Base-by-base conservation (phyloP, 169 alveolate species). In the Plasmodium malariae region DNA sequence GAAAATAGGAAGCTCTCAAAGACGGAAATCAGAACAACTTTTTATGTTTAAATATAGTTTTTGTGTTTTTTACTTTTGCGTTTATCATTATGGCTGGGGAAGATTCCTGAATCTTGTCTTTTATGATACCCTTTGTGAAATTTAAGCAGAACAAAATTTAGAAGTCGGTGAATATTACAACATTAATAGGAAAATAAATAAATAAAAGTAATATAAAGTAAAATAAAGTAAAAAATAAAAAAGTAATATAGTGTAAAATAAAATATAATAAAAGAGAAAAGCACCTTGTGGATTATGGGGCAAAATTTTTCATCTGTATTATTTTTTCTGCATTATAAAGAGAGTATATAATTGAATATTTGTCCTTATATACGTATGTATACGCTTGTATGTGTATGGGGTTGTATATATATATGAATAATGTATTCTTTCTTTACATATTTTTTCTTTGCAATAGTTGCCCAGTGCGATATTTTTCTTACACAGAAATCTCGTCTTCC, bases 71-170 rank as follows among this genome's bases (percentile, higher is more conserved):
- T 88, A 94, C 97, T 67, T 88, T 93, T 24, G 98, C 96, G 59
- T 95, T 95, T 19, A 95, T 76, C n/a, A 95, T 88, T 19, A 95
- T 92, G 30, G 96, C 97, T 9, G 98, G 98, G n/a, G 97, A 83
- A 34, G 97, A 96, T 51, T 95, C 97, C 60, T 91, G 93, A 12
- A 89, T 90, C 21, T 93, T 88, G 54, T 95, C 95, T 43, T 85
- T 95, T 93, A 89, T 88, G 49, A 88, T 87, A 37, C 97, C 97
- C 96, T 94, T 49, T 36, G 70, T n/a, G 62, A 28, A 32, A 36
- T 6, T 12, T 37, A 19, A 62, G 30, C 11, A 30, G 21, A 30
- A n/a, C n/a, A n/a, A n/a, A n/a, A 62, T 30, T 14, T n/a, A 62
- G n/a, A 4, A 62, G 34, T 17, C 26, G 9, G 14, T 14, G 3